Conservation (phyloP, 495 filamentous ascomycete species). For the Chaetomium tenue region DNA sequence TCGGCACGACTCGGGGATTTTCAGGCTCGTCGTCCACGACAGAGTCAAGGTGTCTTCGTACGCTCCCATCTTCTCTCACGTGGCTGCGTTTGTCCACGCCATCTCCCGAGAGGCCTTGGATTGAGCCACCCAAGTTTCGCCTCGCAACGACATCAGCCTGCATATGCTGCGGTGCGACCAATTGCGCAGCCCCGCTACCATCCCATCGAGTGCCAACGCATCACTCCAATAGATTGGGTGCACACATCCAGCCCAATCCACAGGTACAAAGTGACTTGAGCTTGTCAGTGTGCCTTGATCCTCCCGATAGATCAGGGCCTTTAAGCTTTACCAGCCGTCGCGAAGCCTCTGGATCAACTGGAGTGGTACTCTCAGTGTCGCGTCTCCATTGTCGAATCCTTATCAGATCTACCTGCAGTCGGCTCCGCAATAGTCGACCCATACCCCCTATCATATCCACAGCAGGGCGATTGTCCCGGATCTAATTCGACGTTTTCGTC, state of each 20-base stretch:
- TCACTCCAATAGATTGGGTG: constrained; percentile 58
- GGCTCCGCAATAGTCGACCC: constrained; percentile 18
- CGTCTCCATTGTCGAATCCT: constrained; percentile 15
- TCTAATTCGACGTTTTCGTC: constrained; percentile 26
- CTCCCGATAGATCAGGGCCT: constrained; percentile 33
- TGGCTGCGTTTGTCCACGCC: constrained; percentile 41
- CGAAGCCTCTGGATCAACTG: constrained; percentile 23
- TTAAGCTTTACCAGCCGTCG: constrained; percentile 32
- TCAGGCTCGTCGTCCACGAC: constrained; percentile 23
- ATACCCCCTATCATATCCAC: constrained; percentile 6
- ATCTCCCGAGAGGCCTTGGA: constrained; percentile 34
- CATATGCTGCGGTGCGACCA: constrained; percentile 57
- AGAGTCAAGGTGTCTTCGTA: constrained; percentile 14
- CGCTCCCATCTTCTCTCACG: constrained; percentile 38
- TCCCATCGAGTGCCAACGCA: constrained; percentile 57
- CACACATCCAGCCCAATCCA: constrained; percentile 53
- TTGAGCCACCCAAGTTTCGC: constrained; percentile 48
- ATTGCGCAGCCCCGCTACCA: constrained; percentile 49
- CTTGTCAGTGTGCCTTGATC: constrained; percentile 44
- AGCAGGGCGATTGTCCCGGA: constrained; percentile 25
- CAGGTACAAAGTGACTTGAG: constrained; percentile 48
- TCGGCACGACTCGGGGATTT: constrained; percentile 24
- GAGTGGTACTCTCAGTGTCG: constrained; percentile 26
- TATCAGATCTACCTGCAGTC: constrained; percentile 26
- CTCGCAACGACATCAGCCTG: constrained; percentile 57